Conservation (phyloP, 2,329 filamentous ascomycete genomes). For the Falciphora oryzae region DNA sequence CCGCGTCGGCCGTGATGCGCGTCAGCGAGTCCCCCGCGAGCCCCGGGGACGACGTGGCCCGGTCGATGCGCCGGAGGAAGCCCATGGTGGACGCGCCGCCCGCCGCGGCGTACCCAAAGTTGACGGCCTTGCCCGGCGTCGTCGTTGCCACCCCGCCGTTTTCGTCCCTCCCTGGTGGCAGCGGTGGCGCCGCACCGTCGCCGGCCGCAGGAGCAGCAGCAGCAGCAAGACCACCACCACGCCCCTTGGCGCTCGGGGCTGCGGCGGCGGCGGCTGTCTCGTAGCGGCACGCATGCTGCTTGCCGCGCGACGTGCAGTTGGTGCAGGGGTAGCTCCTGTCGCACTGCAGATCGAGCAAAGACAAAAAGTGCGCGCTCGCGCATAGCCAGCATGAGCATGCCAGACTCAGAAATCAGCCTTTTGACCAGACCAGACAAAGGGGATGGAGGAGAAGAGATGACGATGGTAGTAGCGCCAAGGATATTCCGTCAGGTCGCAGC, state of each 20-base stretch:
- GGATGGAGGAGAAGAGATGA: not conserved
- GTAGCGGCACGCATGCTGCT: slow-evolving; percentile 50
- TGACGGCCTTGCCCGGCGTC: slow-evolving; percentile 33
- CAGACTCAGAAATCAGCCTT: too few species aligned
- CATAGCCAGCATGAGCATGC: not conserved
- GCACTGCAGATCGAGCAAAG: slow-evolving; percentile 34
- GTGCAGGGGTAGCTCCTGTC: slow-evolving; percentile 54
- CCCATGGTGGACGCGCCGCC: slow-evolving; percentile 44
- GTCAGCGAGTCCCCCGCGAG: slow-evolving; percentile 5
- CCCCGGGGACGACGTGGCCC: slow-evolving; percentile 21
- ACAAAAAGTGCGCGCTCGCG: not conserved
- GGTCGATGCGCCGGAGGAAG: slow-evolving; percentile 50
- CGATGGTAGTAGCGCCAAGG: not conserved
- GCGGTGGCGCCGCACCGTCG: slow-evolving; percentile 18
- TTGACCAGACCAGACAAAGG: not conserved
- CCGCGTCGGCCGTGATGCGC: slow-evolving; percentile 14
- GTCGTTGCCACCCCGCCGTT: not conserved
- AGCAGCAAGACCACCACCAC: too few species aligned
- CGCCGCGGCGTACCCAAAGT: slow-evolving; percentile 46
- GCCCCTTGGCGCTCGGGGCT: too few species aligned
- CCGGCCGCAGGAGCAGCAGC: slow-evolving; percentile 20
- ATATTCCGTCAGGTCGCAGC: not conserved
- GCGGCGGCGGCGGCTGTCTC: slow-evolving; percentile 41
- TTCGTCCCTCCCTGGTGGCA: too few species aligned
- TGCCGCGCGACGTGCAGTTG: slow-evolving; percentile 53